Evolutionary conservation across 352 stramenopile species (phyloP).

Genomic region (Globisporangium spinosum): DNA sequence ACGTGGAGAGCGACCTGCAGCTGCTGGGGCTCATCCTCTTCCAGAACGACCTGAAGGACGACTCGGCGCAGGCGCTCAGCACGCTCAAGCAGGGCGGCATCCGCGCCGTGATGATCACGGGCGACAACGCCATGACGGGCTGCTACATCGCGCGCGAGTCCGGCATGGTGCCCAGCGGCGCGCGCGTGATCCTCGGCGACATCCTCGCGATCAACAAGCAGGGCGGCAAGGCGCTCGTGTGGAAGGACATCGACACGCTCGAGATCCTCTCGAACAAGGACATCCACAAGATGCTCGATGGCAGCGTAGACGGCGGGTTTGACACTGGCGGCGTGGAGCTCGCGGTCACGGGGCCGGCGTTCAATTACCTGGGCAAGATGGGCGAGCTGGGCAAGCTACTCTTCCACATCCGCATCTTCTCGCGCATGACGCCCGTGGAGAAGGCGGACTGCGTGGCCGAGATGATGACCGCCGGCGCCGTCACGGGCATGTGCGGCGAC

Average conservation of each 20-base stretch:
- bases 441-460: conserved; percentile 40
- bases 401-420: conserved; percentile 47
- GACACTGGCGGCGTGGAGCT: conserved; percentile 27
- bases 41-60: conserved; percentile 75
- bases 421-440: conserved; percentile 39
- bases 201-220: conserved; percentile 28
- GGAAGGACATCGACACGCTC: conserved; percentile 44
- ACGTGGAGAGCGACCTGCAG: conserved; percentile 46
- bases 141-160: conserved; percentile 46
- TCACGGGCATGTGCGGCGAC: conserved; percentile 56
- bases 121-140: conserved; percentile 59
- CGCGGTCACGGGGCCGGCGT: conserved; percentile 37
- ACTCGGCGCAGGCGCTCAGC: conserved; percentile 56
- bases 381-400: conserved; percentile 35
- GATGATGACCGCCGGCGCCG: conserved; percentile 36
- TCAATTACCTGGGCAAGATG: conserved; percentile 27
- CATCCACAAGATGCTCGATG: conserved; percentile 30
- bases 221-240: conserved; percentile 29
- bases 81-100: conserved; percentile 64
- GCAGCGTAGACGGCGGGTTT: not conserved
- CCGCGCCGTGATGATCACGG: conserved; percentile 75
- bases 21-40: conserved; percentile 80
- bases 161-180: conserved; percentile 30
- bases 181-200: conserved; percentile 39
- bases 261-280: conserved; percentile 30